phyloP scores from a whole-genome alignment of 2,329 filamentous ascomycete species.

The Periconia sp. region DNA sequence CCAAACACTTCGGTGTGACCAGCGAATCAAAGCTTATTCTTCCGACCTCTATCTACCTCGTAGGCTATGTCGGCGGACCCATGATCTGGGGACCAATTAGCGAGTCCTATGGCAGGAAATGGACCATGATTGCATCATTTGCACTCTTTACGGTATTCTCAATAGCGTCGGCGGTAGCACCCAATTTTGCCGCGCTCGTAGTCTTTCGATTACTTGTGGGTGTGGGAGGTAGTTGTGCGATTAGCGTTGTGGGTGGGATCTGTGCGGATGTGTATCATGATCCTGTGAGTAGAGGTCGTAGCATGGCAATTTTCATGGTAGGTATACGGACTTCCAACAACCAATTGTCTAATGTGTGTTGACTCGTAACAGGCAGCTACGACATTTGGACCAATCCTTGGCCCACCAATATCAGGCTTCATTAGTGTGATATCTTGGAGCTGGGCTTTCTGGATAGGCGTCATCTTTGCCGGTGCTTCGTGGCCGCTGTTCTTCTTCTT shows the following conservation, averaged over 20 bases:
- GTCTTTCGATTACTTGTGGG: slow-evolving; percentile 53
- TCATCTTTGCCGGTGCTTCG: slow-evolving; percentile 70
- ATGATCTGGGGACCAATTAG: slow-evolving; percentile 53
- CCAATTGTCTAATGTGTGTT: not conserved
- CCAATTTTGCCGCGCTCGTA: slow-evolving; percentile 52
- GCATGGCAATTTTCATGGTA: slow-evolving; percentile 41
- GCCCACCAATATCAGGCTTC: slow-evolving; percentile 70
- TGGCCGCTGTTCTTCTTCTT: slow-evolving; percentile 67
- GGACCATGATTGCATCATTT: slow-evolving; percentile 59
- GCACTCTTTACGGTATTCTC: slow-evolving; percentile 53
- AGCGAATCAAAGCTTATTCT: slow-evolving; percentile 52
- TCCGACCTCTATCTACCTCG: slow-evolving; percentile 58
- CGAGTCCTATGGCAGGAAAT: slow-evolving; percentile 54
- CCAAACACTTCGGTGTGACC: slow-evolving; percentile 62
- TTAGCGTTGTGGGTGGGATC: slow-evolving; percentile 66
- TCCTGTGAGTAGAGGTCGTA: slow-evolving; percentile 46
- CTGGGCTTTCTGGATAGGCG: slow-evolving; percentile 73
- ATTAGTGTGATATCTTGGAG: slow-evolving; percentile 68
- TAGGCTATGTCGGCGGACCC: slow-evolving; percentile 55
- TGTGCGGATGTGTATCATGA: slow-evolving; percentile 71
- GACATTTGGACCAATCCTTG: slow-evolving; percentile 69
- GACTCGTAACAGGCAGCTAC: slow-evolving; percentile 60
- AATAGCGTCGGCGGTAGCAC: slow-evolving; percentile 51
- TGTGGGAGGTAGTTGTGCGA: slow-evolving; percentile 54
- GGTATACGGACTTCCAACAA: not conserved